These are phyloP conservation scores for Colletotrichum acutatum DNA, from an alignment of 2,329 filamentous ascomycete genomes.

Conservation along the genomic window DNA sequence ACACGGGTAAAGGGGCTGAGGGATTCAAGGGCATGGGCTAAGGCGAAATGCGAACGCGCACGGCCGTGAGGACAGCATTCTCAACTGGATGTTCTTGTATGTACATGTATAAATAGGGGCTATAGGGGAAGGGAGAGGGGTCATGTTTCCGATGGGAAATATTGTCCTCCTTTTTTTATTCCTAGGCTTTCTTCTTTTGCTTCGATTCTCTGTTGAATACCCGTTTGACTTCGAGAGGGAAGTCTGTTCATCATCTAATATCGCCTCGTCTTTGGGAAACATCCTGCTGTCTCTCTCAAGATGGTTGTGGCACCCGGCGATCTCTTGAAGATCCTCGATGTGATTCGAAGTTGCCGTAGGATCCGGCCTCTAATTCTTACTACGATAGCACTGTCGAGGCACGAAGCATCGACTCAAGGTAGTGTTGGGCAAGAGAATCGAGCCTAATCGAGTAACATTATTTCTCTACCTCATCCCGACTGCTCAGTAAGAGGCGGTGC, in stretches of 20 bases:
- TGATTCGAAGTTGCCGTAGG: too few species aligned
- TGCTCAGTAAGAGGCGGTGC: too few species aligned
- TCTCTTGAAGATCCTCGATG: too few species aligned
- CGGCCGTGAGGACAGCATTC: conserved; percentile 34
- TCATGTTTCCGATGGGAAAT: background rate
- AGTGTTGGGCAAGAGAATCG: too few species aligned
- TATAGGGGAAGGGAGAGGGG: background rate
- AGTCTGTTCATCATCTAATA: background rate
- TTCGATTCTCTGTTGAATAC: conserved; percentile 7
- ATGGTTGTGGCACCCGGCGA: too few species aligned
- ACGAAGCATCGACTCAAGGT: too few species aligned
- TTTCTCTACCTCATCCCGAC: too few species aligned
- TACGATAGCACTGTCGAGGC: too few species aligned
- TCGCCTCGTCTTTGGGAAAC: too few species aligned
- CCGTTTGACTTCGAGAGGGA: background rate
- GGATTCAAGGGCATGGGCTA: conserved; percentile 33
- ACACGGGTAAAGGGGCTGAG: conserved; percentile 19
- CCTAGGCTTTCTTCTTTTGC: background rate
- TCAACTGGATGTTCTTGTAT: conserved; percentile 28
- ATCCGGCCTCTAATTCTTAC: too few species aligned
- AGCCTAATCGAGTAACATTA: too few species aligned
- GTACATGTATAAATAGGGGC: conserved; percentile 18
- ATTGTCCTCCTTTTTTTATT: background rate
- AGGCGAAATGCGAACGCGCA: conserved; percentile 17
- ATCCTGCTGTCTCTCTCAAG: too few species aligned